A percentile compares a stretch with the other conserved stretches of the same genome.
These are phyloP conservation scores for Candida cerambycidarum DNA, from an alignment of 805 yeast species.

Conservation along the genomic window DNA sequence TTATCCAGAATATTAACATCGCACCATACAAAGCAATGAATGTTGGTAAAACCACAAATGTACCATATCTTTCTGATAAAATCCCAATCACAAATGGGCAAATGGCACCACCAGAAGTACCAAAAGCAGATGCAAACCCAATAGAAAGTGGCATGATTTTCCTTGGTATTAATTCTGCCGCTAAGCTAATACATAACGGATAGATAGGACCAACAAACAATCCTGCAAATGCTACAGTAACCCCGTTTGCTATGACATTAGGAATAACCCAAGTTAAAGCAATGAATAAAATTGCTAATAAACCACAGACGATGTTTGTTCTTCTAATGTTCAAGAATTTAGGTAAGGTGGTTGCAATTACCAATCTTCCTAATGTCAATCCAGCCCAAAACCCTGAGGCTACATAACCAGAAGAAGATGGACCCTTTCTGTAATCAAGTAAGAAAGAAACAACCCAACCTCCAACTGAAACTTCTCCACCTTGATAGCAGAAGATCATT, in stretches of 20 bases:
- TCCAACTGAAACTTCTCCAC: conserved; percentile 66
- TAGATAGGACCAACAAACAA: conserved; percentile 67
- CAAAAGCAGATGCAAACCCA: conserved; percentile 55
- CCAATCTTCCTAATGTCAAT: conserved; percentile 59
- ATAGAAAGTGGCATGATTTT: conserved; percentile 50
- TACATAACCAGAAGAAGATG: conserved; percentile 54
- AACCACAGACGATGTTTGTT: conserved; percentile 36
- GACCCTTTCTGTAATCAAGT: conserved; percentile 53
- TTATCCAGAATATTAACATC: conserved; percentile 26
- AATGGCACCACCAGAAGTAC: conserved; percentile 57
- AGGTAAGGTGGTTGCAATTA: conserved; percentile 42
- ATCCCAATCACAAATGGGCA: conserved; percentile 55
- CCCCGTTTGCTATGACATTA: conserved; percentile 44
- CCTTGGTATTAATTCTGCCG: conserved; percentile 46
- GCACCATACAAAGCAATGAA: conserved; percentile 36
- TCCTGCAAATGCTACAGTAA: conserved; percentile 53
- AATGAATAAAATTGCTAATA: conserved; percentile 37
- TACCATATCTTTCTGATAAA: conserved; percentile 44
- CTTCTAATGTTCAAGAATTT: conserved; percentile 44
- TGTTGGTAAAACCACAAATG: conserved; percentile 51
- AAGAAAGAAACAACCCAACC: conserved; percentile 72
- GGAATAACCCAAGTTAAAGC: conserved; percentile 51
- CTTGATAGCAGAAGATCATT: conserved; percentile 62
- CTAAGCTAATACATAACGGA: conserved; percentile 47
- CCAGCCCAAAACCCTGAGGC: conserved; percentile 77